A percentile compares a stretch with the other conserved stretches of the same genome.
Evolutionary conservation across 164 flowering plant genomes (phyloP).

Genomic region (Stephania yunnanensis): DNA sequence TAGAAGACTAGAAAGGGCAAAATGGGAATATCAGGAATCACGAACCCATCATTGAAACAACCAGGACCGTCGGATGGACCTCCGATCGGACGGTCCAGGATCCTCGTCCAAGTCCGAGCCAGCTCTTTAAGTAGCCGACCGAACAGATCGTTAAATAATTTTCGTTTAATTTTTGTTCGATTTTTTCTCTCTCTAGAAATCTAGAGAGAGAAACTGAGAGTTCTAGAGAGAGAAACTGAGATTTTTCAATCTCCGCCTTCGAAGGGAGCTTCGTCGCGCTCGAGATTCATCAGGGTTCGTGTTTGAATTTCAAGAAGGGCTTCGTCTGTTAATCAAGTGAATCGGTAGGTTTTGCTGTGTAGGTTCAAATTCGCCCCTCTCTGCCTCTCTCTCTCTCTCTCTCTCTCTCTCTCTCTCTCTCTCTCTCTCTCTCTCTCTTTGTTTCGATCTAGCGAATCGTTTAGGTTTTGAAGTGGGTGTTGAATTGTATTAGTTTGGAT

Average conservation of each 20-base stretch:
- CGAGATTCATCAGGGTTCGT: slow-evolving; percentile 30
- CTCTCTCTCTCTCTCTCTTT: not conserved
- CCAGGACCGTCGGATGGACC: not conserved
- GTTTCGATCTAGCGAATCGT: slow-evolving; percentile 20
- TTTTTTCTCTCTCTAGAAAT: too few species aligned
- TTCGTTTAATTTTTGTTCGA: not conserved
- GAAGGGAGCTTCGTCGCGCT: slow-evolving; percentile 13
- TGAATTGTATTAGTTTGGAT: slow-evolving; percentile 2
- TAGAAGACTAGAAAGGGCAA: not conserved
- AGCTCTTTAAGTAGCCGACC: slow-evolving; percentile 22
- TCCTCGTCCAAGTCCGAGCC: not conserved
- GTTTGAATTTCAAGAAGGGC: slow-evolving; percentile 23
- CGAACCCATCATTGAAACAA: not conserved
- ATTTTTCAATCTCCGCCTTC: slow-evolving; percentile 2
- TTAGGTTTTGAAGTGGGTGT: not conserved
- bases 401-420: not conserved
- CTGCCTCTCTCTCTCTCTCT: not conserved
- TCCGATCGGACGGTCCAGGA: not conserved
- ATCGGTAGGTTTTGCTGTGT: not conserved
- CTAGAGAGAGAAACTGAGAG: too few species aligned
- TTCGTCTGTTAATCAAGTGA: slow-evolving; percentile 7
- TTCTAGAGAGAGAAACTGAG: slow-evolving; percentile 2
- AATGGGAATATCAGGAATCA: not conserved
- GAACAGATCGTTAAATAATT: not conserved
- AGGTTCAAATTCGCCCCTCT: slow-evolving; percentile 11